Evolutionary conservation across 1,139 yeast genomes (phyloP), one percentile per base, ranked within the genome.

Genomic region (Kurtzmaniella quercitrusa): DNA sequence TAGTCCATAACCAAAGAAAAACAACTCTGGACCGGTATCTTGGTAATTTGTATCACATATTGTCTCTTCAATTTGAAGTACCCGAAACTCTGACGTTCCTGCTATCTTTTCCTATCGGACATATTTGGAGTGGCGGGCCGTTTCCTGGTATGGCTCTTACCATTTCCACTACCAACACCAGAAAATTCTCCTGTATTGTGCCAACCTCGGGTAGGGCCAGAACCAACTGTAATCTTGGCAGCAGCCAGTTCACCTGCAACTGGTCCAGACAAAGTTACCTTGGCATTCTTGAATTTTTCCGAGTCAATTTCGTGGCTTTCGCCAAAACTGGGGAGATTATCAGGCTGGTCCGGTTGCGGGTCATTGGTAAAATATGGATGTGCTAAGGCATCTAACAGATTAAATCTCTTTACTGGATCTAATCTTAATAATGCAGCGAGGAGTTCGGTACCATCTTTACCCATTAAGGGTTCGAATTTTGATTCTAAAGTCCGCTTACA

Each of bases 281-380:
- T 27, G 53, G 48, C 48, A 56, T 56, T 53, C 52, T 79, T 80
- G 55, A 75, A 82, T 51, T 81, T 70, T 48, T 85, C 82, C 44
- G 81, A 80, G 57, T 87, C 95, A 37, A 89, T 79, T 60, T 93
- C 98, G 60, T 93, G 98, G 50, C 95, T 81, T 51, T 91, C 95
- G 49, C 85, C 90, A 54, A 85, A 86, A 39, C 64, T 65, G 0
- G 95, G 93, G 40, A 87, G 64, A n/a, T 78, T 78, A 12, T 63
- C 56, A 0, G 81, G 78, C 14, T 53, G 47, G 14, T 79, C 69
- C 0, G 96, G 90, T 19, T 72, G 52, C 0, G 97, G 97, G 0
- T 73, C 80, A 3, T 66, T 66, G 19, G 57, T 66, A 64, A 93
- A 90, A 63, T 84, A 93, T 2, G 64, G 68, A 53, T 89, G 93